Base-by-base conservation (phyloP, 306 rosid species). In the Lablab purpureus region DNA sequence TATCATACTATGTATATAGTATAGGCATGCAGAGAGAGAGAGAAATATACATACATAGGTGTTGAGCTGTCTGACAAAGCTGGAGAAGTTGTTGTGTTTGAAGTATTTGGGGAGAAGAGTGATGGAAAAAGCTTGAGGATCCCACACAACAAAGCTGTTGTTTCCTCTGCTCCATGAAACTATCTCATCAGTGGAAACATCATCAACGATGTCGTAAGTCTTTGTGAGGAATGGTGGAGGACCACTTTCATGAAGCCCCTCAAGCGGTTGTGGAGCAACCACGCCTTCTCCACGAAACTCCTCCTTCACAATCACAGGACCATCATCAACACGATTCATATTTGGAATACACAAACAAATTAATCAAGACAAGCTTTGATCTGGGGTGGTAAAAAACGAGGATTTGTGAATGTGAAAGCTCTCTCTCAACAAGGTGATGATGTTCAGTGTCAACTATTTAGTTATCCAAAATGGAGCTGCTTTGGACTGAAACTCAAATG, bases 151-250 rank as follows among this genome's bases (percentile, higher is more conserved):
- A 66, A 90, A 90, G 82, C 96, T 90, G 66, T 92, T 90, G 81
- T 86, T 89, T 37, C 79, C 91, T 77, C 78, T 73, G 69, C 96
- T 85, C 97, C 97, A 92, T 5, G 97, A 89, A 19, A 92, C 82
- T 13, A 92, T 64, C 50, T 89, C 81, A 54, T 92, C 77, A n/a
- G 96, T 87, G 3, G 81, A 49, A 28, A 84, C 66, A 47, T 92
- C 93, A n/a, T 90, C 91, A 2, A 92, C 89, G 15, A 92, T 74
- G 22, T 90, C 97, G 62, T 89, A 92, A 2, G 96, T 92, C 74
- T 92, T 92, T 30, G 85, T 86, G 59, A 92, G 93, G 34, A 92
- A 92, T 2, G 96, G 96, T n/a, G 97, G 92, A 19, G 93, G 96
- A 9, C 91, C 93, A 8, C 74, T 67, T 17, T 90, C 92, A 52